Base-by-base conservation (phyloP, 2,329 filamentous ascomycete species). In the Fusarium coffeatum region DNA sequence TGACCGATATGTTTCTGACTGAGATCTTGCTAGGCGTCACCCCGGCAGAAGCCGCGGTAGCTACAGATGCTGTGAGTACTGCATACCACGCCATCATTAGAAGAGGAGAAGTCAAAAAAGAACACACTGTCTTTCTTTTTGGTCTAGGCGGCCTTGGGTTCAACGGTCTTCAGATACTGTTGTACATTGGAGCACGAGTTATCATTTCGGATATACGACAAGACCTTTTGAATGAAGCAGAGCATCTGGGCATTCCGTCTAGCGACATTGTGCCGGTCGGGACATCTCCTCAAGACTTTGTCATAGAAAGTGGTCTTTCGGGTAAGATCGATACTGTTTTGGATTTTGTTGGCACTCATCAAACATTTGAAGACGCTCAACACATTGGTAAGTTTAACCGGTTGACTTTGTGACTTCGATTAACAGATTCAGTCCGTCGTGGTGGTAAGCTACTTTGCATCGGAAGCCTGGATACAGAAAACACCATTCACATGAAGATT, bases 401-500 rank as follows among this genome's bases (percentile, higher is more conserved):
- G 10, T 28, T 10, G 25, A n/a, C 15, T 22, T 22, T 46, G 2
- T 6, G 40, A 15, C 18, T 11, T 7, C 2, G 12, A 6, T 5
- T 32, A 11, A 47, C 13, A 43, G 3, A 1, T 23, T 1, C 4
- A 64, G 71, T 73, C 5, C 71, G 71, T 5, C 71, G 71, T 5
- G 71, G 71, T 0, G 79, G 79, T 1, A 80, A 79, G 23, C 64
- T 83, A 4, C 67, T 83, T 4, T 83, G 80, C 53, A 74, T 83
- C 9, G 81, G 82, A 3, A 82, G 78, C 7, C 70, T 82, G 0
- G 75, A 82, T 48, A 71, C 75, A 0, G 77, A 80, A 37, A 83
- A 83, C 49, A 79, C 78, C 1, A 59, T 83, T 12, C 76, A 82
- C 41, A 83, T 83, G 81, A 83, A 83, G 59, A 80, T 79, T 12